Percentiles rank a stretch among this genome's conserved stretches.
These are phyloP conservation scores for Hypoxylon rubiginosum DNA, from an alignment of 2,329 filamentous ascomycete genomes.

Conservation along the genomic window DNA sequence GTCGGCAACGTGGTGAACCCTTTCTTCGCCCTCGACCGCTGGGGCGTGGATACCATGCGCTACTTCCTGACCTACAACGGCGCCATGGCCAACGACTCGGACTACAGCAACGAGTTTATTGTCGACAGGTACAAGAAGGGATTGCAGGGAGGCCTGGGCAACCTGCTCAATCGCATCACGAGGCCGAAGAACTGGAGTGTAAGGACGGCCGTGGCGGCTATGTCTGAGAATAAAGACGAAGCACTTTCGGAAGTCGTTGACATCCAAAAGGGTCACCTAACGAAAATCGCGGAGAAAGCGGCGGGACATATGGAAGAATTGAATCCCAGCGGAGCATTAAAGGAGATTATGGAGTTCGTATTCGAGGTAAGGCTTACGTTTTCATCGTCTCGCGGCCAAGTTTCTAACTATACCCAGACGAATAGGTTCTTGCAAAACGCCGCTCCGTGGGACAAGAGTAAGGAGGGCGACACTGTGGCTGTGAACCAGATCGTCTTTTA, in stretches of 20 bases:
- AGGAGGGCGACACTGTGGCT: conserved; percentile 52
- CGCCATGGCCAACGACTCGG: conserved; percentile 80
- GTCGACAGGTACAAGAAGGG: conserved; percentile 83
- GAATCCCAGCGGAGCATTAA: conserved; percentile 75
- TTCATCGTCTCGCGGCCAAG: neutral
- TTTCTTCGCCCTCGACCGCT: conserved; percentile 89
- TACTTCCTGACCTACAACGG: conserved; percentile 90
- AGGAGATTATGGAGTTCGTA: conserved; percentile 72
- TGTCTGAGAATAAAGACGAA: conserved; percentile 14
- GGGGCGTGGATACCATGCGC: conserved; percentile 87
- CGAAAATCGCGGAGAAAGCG: conserved; percentile 57
- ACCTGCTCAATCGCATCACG: conserved; percentile 79
- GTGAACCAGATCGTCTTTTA: conserved; percentile 76
- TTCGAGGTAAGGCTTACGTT: conserved; percentile 62
- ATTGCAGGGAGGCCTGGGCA: conserved; percentile 83
- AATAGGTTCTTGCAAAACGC: conserved; percentile 76
- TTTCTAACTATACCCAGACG: conserved; percentile 58
- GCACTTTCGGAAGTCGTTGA: conserved; percentile 49
- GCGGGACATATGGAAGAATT: conserved; percentile 71
- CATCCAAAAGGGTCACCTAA: conserved; percentile 57
- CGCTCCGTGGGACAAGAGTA: conserved; percentile 76
- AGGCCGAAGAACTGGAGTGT: conserved; percentile 78
- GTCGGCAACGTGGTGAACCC: conserved; percentile 96
- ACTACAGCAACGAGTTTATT: conserved; percentile 86
- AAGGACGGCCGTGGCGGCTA: conserved; percentile 65